Evolutionary conservation across 1,139 yeast species (phyloP), one percentile per base, ranked within the genome.

Genomic region (Debaryomycetaceae sp.): DNA sequence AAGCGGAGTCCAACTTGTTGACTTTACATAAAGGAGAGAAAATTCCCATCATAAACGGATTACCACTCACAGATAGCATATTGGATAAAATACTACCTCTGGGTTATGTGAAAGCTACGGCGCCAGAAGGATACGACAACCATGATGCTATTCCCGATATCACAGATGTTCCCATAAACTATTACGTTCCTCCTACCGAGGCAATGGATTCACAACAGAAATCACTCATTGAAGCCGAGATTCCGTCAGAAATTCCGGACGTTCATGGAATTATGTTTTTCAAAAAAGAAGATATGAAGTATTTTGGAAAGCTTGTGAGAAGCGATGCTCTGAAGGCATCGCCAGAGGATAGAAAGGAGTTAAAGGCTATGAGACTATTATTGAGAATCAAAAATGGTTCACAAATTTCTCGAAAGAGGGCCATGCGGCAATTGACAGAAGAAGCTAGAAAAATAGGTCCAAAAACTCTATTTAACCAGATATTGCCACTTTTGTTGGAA

Each of bases 331-430:
- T 68, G 1, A 43, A 46, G 17, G 55, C 81, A 33, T 60, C 81
- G 1, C 49, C 68, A 1, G 82, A 78, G 6, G 91, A 85, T 50
- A 65, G 71, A 41, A 64, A 71, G 41, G 91, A 86, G 51, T 63
- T 82, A 9, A 76, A 76, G 46, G 81, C 87, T 17, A 71, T 87
- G 81, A 76, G 76, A 43, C 65, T 88, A 20, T 64, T 91, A 23
- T 65, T 90, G 27, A 80, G 78, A 52, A 75, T 90, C 41, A 90
- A 90, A 56, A 90, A 91, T 60, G 97, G 97, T 3, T 67, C 82
- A 3, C 86, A 87, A 5, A 64, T 72, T 0, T 71, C 75, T 7
- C 72, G 98, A 42, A 90, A 87, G 57, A 66, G 69, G n/a, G 84
- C 97, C 0, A 64, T 89, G 63, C 72, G 95, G 45, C 74, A 77